phyloP scores from a whole-genome alignment of 1,284 basidiomycete species.

The Cryptococcus sp. region DNA sequence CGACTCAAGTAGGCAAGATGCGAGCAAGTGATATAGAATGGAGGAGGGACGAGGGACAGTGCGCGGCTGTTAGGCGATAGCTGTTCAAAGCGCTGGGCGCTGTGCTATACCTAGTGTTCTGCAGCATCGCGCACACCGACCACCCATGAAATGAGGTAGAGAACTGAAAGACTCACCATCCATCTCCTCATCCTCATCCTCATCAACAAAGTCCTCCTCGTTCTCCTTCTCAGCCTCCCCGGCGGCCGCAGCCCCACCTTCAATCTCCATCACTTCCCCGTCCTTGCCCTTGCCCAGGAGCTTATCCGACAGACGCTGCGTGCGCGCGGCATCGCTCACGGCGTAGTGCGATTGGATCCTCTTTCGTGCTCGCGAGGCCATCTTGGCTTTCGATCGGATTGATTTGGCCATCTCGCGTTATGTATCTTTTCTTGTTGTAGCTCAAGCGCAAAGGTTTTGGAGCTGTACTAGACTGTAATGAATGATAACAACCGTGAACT shows the following conservation, averaged over 20 bases:
- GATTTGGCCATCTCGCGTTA: constrained; percentile 80
- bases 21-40: no score
- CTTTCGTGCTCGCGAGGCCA: constrained; percentile 80
- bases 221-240: constrained; percentile 25
- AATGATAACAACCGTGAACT: no score
- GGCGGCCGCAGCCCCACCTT: constrained; percentile 23
- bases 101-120: no score
- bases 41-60: no score
- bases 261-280: constrained; percentile 71
- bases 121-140: no score
- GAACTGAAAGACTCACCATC: constrained; percentile 21
- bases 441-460: no score
- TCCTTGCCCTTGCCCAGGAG: constrained; percentile 75
- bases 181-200: constrained; percentile 26
- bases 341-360: constrained; percentile 81
- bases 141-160: not conserved
- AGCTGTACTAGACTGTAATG: no score
- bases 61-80: no score
- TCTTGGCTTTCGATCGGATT: constrained; percentile 83
- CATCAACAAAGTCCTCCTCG: constrained; percentile 10
- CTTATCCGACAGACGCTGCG: constrained; percentile 73
- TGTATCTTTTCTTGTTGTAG: not conserved
- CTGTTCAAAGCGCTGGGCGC: no score
- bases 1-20: no score
- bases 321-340: constrained; percentile 77